Evolutionary conservation across 495 filamentous ascomycete species (phyloP).

Genomic region (Rostrohypoxylon terebratum): DNA sequence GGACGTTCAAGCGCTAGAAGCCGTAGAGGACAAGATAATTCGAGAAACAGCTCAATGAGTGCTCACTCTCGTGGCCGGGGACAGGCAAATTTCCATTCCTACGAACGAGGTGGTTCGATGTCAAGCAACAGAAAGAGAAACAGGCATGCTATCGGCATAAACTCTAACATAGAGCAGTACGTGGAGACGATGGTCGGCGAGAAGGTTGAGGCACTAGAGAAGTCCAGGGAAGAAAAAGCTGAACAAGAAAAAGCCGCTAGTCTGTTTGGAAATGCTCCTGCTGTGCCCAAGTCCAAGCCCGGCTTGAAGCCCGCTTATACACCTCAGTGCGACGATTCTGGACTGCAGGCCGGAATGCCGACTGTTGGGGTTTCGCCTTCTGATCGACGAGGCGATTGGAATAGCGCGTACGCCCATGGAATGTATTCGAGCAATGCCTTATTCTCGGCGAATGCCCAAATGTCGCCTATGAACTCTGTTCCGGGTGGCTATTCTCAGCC

Average conservation of each 20-base stretch:
- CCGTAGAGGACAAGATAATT: constrained; percentile 29
- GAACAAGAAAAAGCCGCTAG: constrained; percentile 42
- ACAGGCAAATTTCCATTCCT: constrained; percentile 16
- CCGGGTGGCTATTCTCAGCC: constrained; percentile 42
- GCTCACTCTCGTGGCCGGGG: constrained; percentile 12
- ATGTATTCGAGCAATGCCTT: constrained; percentile 35
- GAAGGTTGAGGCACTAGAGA: constrained; percentile 18
- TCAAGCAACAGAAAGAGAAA: constrained; percentile 14
- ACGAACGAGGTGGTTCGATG: constrained; percentile 18
- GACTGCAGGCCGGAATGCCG: neutral
- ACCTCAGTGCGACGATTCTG: constrained; percentile 9
- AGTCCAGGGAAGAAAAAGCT: constrained; percentile 23
- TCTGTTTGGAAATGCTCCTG: constrained; percentile 45
- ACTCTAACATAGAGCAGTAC: constrained; percentile 31
- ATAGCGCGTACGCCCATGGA: constrained; percentile 14
- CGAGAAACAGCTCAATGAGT: constrained; percentile 37
- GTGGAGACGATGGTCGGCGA: constrained; percentile 38
- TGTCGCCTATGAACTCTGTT: constrained; percentile 20
- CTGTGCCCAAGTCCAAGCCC: constrained; percentile 21
- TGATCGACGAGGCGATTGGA: constrained; percentile 18
- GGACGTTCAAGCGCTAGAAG: constrained; percentile 35
- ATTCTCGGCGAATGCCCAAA: constrained; percentile 45
- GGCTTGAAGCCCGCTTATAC: neutral
- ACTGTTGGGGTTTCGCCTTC: neutral
- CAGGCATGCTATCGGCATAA: constrained; percentile 30